A percentile compares a stretch with the other conserved stretches of the same genome.
Evolutionary conservation across 1,284 basidiomycete genomes (phyloP).

Genomic region (Meira miltonrushii): DNA sequence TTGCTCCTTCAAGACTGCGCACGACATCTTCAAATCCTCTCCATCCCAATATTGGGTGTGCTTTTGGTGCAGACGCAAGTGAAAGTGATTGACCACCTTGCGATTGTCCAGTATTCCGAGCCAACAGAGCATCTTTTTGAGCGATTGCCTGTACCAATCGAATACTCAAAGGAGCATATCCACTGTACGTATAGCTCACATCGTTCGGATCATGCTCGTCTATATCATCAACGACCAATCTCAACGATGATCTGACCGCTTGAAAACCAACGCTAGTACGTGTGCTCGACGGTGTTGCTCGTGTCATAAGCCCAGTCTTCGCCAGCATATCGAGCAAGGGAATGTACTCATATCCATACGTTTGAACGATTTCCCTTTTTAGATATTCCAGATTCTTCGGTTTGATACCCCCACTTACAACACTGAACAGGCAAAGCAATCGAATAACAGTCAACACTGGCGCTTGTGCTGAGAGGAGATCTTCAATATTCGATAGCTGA

Average conservation of each 20-base stretch:
- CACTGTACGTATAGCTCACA: slow-evolving; percentile 91
- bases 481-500: slow-evolving; percentile 41
- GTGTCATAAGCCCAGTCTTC: slow-evolving; percentile 62
- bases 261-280: slow-evolving; percentile 12
- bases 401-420: slow-evolving; percentile 81
- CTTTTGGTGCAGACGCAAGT: slow-evolving; percentile 54
- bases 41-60: slow-evolving; percentile 89
- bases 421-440: slow-evolving; percentile 75
- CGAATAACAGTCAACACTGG: slow-evolving; percentile 57
- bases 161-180: slow-evolving; percentile 88
- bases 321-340: slow-evolving; percentile 77
- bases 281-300: slow-evolving; percentile 4
- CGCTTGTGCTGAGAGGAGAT: slow-evolving; percentile 37
- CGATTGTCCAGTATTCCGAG: neutral
- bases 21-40: slow-evolving; percentile 90
- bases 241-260: slow-evolving; percentile 67
- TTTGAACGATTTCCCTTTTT: slow-evolving; percentile 87
- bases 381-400: slow-evolving; percentile 76
- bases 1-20: slow-evolving; percentile 72
- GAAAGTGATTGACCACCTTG: neutral
- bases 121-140: slow-evolving; percentile 77
- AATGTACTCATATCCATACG: slow-evolving; percentile 85
- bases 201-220: slow-evolving; percentile 72
- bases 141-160: slow-evolving; percentile 86
- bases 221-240: slow-evolving; percentile 82